Conservation (phyloP, 768 basidiomycete species). For the Tricholoma furcatifolium region DNA sequence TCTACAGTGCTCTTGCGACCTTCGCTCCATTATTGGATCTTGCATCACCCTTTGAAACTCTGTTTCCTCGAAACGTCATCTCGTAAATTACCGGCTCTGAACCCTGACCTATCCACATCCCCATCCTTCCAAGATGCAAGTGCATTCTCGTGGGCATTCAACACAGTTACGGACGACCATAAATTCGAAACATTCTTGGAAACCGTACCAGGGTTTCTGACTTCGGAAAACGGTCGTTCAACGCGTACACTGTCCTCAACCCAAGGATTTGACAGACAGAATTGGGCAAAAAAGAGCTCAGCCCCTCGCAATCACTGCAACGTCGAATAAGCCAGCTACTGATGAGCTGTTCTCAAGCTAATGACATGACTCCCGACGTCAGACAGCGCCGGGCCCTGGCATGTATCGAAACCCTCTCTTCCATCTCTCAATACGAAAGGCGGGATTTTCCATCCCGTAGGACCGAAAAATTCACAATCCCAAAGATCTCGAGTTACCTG, state of each 20-base stretch:
- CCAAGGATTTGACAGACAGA: background rate
- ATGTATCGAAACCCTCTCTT: background rate
- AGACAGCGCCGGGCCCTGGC: background rate
- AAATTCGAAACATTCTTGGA: background rate
- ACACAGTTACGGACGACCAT: background rate
- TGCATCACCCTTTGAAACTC: slow-evolving; percentile 7
- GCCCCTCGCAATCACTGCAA: background rate
- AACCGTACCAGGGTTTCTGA: slow-evolving; percentile 2
- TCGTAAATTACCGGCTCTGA: background rate
- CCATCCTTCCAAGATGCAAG: background rate
- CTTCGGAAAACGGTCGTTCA: too few relatives aligned
- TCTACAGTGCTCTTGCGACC: slow-evolving; percentile 1
- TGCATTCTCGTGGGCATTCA: background rate
- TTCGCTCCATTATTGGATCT: slow-evolving; percentile 1
- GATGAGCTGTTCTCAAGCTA: background rate
- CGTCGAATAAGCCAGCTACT: background rate
- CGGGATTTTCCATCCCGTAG: background rate
- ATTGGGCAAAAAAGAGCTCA: background rate
- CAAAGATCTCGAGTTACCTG: background rate
- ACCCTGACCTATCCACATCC: too few relatives aligned
- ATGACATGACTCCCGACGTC: background rate
- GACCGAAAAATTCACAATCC: background rate
- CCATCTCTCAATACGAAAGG: background rate
- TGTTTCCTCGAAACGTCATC: background rate
- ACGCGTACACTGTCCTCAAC: too few relatives aligned